phyloP scores from a whole-genome alignment of 164 flowering plant species.

The Macadamia tetraphylla region DNA sequence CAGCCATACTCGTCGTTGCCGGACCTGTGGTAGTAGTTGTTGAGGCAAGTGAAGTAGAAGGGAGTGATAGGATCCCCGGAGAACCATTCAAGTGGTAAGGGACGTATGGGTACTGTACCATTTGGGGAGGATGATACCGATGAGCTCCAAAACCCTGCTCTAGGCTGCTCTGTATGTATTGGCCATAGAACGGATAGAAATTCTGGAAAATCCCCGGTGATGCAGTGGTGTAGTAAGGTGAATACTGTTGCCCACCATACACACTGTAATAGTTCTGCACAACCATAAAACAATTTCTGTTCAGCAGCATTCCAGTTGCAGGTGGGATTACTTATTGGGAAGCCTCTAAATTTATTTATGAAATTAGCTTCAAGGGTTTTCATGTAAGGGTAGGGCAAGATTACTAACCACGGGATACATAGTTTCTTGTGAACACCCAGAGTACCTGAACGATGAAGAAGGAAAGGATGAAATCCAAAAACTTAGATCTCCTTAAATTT shows the following conservation, averaged over 20 bases:
- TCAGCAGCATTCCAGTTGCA: background rate
- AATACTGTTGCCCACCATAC: constrained; percentile 51
- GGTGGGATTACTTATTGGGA: background rate
- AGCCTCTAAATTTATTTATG: too few species aligned
- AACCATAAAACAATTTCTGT: constrained; percentile 10
- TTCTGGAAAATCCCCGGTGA: constrained; percentile 34
- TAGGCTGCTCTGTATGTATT: constrained; percentile 46
- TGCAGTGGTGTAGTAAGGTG: constrained; percentile 37
- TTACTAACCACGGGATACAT: constrained; percentile 55
- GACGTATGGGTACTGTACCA: constrained; percentile 46
- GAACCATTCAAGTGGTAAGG: constrained; percentile 34
- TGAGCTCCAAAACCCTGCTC: constrained; percentile 41
- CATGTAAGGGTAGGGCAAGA: background rate
- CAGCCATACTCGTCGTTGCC: constrained; percentile 17
- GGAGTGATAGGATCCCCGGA: constrained; percentile 46
- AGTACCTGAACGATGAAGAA: constrained; percentile 30
- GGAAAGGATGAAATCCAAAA: background rate
- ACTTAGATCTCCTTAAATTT: too few species aligned
- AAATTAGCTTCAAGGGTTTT: too few species aligned
- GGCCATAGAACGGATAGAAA: constrained; percentile 48
- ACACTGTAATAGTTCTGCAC: constrained; percentile 52
- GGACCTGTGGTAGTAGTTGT: constrained; percentile 19
- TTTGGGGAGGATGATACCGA: constrained; percentile 45
- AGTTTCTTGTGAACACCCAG: constrained; percentile 53
- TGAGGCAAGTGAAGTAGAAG: constrained; percentile 26